Percentiles rank a stretch among this genome's conserved stretches.
Conservation (phyloP, 1,284 basidiomycete genomes). For the Ustilago xerochloae region DNA sequence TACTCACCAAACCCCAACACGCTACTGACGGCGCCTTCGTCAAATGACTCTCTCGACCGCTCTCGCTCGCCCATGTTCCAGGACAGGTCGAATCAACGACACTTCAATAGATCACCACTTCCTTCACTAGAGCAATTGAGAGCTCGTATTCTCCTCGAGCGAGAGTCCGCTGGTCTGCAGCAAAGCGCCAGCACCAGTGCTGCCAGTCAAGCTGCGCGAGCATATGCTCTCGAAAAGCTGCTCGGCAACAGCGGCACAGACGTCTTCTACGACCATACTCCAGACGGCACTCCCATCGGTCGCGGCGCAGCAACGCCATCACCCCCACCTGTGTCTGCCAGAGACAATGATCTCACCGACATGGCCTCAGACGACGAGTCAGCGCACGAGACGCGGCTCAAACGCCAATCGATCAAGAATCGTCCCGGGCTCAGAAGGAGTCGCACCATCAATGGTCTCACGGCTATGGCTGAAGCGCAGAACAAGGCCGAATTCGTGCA, state of each 20-base stretch:
- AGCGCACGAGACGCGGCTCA: constrained; percentile 25
- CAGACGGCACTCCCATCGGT: constrained; percentile 38
- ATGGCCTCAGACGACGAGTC: constrained; percentile 47
- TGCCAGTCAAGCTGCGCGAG: constrained; percentile 62
- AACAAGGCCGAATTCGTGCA: constrained; percentile 57
- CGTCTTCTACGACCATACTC: constrained; percentile 47
- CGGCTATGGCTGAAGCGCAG: constrained; percentile 53
- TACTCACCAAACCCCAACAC: neutral
- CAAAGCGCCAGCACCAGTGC: constrained; percentile 60
- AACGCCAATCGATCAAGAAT: constrained; percentile 36
- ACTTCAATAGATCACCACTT: constrained; percentile 49
- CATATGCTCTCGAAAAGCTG: constrained; percentile 65
- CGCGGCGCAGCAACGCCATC: constrained; percentile 38
- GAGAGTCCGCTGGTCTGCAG: constrained; percentile 52
- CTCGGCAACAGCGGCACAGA: constrained; percentile 57
- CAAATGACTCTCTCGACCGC: constrained; percentile 14
- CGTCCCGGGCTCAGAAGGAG: constrained; percentile 38
- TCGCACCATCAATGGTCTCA: constrained; percentile 57
- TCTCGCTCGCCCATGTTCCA: constrained; percentile 35
- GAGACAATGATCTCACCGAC: constrained; percentile 17
- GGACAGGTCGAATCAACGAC: constrained; percentile 21
- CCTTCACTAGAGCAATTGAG: constrained; percentile 65
- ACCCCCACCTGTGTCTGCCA: constrained; percentile 13
- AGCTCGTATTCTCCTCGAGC: constrained; percentile 60
- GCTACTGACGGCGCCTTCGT: constrained; percentile 5